Base-by-base conservation (phyloP, 768 basidiomycete genomes). In the Termitomyces sp. region DNA sequence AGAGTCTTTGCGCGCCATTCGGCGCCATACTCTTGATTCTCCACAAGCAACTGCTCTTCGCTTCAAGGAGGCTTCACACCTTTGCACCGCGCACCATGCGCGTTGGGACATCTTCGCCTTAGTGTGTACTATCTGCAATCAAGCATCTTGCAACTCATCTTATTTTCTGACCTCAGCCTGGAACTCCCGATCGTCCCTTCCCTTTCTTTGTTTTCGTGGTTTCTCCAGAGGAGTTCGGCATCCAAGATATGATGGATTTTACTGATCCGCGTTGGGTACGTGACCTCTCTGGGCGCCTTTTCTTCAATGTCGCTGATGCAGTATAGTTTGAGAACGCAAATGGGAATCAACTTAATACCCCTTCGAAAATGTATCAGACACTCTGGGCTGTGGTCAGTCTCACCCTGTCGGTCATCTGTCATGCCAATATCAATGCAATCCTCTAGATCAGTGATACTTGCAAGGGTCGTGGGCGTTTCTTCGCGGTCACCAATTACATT, bases 371-470 rank as follows among this genome's bases (percentile, higher is more conserved):
- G 33, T 47, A 63, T 16, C 59, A 69, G 41, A 64, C 64, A 12
- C 53, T 71, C 6, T 71, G 68, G 70, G 68, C 70, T 33, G 63
- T 70, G 33, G 69, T 69, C 40, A 58, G 68, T 58, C 43, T n/a
- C 28, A 5, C 28, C 16, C n/a, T 5, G 20, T n/a, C 13, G 13
- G 41, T 48, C n/a, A 30, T 36, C 26, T 40, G 35, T 13, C 36
- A 36, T 30, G 23, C 14, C 41, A 33, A 28, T 23, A 28, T 23
- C 10, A 33, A 28, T 3, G 0, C 28, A 7, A 35, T n/a, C 14
- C 46, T 7, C 18, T 26, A 69, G 69, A 60, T 66, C 28, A 62
- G 65, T 33, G 68, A 70, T 43, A 59, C 62, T 9, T 66, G 65
- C 55, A 60, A 65, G 54, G 60, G 60, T 50, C 62, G 59, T 18